Percentiles rank a stretch among this genome's conserved stretches.
phyloP scores from a whole-genome alignment of 768 basidiomycete genomes.

The Trametes punicea region DNA sequence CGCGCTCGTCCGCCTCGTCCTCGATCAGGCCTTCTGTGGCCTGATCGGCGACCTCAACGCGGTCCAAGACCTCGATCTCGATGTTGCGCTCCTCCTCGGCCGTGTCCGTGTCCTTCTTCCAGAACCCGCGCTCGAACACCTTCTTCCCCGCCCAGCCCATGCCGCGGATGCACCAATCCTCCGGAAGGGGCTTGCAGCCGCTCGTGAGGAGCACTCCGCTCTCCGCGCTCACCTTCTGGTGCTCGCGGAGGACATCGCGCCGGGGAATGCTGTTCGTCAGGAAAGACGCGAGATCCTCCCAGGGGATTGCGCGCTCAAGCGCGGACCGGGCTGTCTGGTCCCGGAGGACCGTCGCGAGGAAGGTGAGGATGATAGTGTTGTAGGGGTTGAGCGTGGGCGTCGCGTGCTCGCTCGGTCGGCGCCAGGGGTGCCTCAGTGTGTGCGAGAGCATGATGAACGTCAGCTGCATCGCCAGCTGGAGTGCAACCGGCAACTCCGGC shows the following conservation, averaged over 20 bases:
- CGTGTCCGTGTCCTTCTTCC: slow-evolving; percentile 53
- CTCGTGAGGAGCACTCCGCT: slow-evolving; percentile 68
- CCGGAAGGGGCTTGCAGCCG: slow-evolving; percentile 68
- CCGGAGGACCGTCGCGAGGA: slow-evolving; percentile 74
- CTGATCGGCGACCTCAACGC: slow-evolving; percentile 49
- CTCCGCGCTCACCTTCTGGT: slow-evolving; percentile 36
- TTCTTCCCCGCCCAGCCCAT: slow-evolving; percentile 94
- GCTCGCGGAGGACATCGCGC: slow-evolving; percentile 38
- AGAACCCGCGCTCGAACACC: slow-evolving; percentile 92
- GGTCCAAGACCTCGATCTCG: slow-evolving; percentile 80
- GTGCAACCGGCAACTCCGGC: slow-evolving; percentile 55
- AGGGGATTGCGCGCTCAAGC: slow-evolving; percentile 79
- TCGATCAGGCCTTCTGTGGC: slow-evolving; percentile 79
- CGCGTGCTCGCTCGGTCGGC: slow-evolving; percentile 55
- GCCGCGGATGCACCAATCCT: slow-evolving; percentile 95
- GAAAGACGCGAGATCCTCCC: slow-evolving; percentile 68
- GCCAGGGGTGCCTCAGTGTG: slow-evolving; percentile 61
- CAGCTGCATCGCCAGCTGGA: slow-evolving; percentile 75
- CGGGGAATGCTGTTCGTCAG: slow-evolving; percentile 56
- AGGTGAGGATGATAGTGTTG: slow-evolving; percentile 81
- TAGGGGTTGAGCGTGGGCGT: slow-evolving; percentile 75
- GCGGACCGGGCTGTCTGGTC: slow-evolving; percentile 56
- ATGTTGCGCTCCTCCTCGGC: slow-evolving; percentile 53
- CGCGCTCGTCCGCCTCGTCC: slow-evolving; percentile 63
- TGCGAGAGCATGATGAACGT: slow-evolving; percentile 75